A percentile compares a stretch with the other conserved stretches of the same genome.
Conservation (phyloP, 306 rosid genomes). For the Casuarina cunninghamiana region DNA sequence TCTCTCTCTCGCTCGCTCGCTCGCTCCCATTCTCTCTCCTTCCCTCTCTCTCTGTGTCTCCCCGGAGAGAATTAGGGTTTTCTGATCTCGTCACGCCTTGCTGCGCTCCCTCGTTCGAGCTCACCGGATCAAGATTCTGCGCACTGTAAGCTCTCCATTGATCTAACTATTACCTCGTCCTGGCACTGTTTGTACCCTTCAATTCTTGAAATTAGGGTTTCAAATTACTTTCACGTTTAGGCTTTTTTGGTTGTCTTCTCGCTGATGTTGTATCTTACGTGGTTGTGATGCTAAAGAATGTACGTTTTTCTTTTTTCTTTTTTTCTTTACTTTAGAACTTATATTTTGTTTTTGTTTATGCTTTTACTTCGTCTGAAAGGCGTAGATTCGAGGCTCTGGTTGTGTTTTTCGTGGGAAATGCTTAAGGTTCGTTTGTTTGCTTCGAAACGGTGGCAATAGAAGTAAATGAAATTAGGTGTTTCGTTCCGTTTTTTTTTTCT, state of each 20-base stretch:
- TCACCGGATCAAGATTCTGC: slow-evolving; percentile 57
- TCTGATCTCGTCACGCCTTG: slow-evolving; percentile 31
- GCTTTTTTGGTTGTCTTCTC: background rate
- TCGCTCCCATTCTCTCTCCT: background rate
- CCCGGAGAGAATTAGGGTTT: slow-evolving; percentile 52
- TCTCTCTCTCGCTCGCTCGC: background rate
- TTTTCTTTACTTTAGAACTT: background rate
- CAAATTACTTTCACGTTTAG: background rate
- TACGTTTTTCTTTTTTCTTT: background rate
- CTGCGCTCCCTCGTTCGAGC: slow-evolving; percentile 7
- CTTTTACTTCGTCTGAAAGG: background rate
- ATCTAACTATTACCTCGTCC: slow-evolving; percentile 20
- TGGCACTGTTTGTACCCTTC: slow-evolving; percentile 5
- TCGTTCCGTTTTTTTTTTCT: background rate
- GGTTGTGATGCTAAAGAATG: background rate
- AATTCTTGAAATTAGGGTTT: slow-evolving; percentile 9
- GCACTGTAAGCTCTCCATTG: slow-evolving; percentile 50
- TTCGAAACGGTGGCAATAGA: background rate
- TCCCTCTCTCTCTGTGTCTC: background rate
- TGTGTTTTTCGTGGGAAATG: background rate
- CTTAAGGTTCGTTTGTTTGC: background rate
- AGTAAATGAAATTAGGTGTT: background rate
- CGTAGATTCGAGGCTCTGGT: slow-evolving; percentile 16
- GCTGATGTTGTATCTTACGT: background rate
- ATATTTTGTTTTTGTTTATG: background rate